These are phyloP conservation scores for Ophiostoma australiae DNA, from an alignment of 2,329 filamentous ascomycete species.

Conservation along the genomic window DNA sequence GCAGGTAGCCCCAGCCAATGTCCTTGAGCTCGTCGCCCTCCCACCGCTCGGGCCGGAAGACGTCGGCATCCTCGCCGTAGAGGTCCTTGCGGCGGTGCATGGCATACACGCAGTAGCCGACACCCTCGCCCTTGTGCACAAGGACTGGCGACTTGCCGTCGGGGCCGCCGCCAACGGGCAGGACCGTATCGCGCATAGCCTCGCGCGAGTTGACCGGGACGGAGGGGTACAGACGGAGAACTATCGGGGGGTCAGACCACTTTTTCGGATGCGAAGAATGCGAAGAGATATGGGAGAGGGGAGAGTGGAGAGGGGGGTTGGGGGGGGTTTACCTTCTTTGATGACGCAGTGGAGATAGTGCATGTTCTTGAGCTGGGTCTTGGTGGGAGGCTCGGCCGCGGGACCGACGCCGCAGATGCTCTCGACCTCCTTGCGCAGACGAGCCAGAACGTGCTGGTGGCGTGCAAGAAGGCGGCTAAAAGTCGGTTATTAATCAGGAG, in stretches of 20 bases:
- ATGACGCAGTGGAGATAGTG: constrained; percentile 10
- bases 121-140: constrained; percentile 40
- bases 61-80: constrained; percentile 23
- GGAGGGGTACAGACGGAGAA: constrained; percentile 5
- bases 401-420: not conserved
- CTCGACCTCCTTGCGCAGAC: not conserved
- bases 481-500: not conserved
- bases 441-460: not conserved
- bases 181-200: constrained; percentile 35
- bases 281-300: no score
- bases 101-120: constrained; percentile 38
- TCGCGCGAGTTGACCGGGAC: constrained; percentile 25
- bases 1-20: constrained; percentile 22
- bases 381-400: not conserved
- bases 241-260: not conserved
- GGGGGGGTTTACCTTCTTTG: constrained; percentile 14
- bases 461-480: not conserved
- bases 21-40: constrained; percentile 4
- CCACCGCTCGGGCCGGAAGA: constrained; percentile 24
- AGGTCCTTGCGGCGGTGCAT: constrained; percentile 31
- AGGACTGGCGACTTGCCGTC: constrained; percentile 42
- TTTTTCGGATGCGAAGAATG: not conserved
- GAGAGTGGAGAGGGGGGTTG: no score
- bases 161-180: constrained; percentile 45
- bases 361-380: not conserved